Evolutionary conservation across 305 asterid genomes (phyloP).

Genomic region (Fraxinus velutina): DNA sequence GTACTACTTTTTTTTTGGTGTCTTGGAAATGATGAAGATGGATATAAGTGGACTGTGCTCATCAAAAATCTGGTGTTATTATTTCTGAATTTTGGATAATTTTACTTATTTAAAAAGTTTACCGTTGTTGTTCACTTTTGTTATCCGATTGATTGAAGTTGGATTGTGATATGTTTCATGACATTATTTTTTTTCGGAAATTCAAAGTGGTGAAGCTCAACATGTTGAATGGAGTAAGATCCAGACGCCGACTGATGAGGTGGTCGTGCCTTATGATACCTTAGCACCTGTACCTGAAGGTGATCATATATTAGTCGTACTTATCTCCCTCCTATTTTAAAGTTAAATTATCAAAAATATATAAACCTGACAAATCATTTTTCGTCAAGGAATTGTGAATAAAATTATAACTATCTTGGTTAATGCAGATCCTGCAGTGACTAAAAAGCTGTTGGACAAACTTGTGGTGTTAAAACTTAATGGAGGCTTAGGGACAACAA

Average conservation of each 20-base stretch:
- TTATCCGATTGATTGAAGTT: background rate
- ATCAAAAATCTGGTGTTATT: background rate
- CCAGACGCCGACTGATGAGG: constrained; percentile 93
- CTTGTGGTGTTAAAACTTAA: no score
- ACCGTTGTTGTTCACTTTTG: background rate
- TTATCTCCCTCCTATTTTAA: no score
- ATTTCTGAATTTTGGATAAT: background rate
- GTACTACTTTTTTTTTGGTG: background rate
- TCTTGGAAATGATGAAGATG: background rate
- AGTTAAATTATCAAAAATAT: no score
- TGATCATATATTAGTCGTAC: no score
- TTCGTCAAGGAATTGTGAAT: no score
- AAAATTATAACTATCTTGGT: no score
- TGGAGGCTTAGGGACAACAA: constrained; percentile 85
- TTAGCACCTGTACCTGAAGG: constrained; percentile 24
- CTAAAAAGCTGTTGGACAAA: no score
- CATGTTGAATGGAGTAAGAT: constrained; percentile 91
- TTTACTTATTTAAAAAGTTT: background rate
- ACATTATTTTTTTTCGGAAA: constrained; percentile 23
- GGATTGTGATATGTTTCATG: constrained; percentile 3
- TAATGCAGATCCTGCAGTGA: no score
- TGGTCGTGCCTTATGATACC: constrained; percentile 88
- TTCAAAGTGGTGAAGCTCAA: constrained; percentile 80
- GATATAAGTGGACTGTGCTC: background rate
- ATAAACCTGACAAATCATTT: no score